These are phyloP conservation scores for Hamamelis virginiana DNA, from an alignment of 164 flowering plant genomes.

Conservation along the genomic window DNA sequence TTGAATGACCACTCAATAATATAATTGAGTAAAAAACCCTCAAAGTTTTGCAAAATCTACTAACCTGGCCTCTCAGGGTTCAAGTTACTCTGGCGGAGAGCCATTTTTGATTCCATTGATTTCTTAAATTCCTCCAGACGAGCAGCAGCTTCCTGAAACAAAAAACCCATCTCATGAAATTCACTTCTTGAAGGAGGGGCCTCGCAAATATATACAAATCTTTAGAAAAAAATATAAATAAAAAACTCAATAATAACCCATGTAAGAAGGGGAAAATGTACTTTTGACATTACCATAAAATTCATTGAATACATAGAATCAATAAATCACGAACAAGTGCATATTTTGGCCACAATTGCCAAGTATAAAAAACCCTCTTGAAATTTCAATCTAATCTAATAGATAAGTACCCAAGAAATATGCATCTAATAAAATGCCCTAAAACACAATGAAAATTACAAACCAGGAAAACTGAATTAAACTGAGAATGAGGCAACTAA, in stretches of 20 bases:
- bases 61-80: conserved; percentile 92
- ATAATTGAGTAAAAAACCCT: not conserved
- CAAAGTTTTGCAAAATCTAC: conserved; percentile 13
- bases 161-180: not conserved
- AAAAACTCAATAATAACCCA: too few relatives aligned
- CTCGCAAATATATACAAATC: not conserved
- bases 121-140: conserved; percentile 84
- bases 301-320: too few relatives aligned
- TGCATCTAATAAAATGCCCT: too few relatives aligned
- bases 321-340: too few relatives aligned
- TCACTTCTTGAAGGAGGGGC: not conserved
- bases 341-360: too few relatives aligned
- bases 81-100: conserved; percentile 75
- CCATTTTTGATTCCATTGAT: conserved; percentile 76
- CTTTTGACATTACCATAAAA: too few relatives aligned
- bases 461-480: not conserved
- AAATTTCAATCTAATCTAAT: too few relatives aligned
- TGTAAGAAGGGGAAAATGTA: too few relatives aligned
- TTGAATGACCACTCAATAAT: too few relatives aligned
- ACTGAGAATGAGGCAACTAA: not conserved
- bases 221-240: too few relatives aligned
- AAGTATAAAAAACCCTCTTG: too few relatives aligned
- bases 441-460: not conserved
- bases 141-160: conserved; percentile 69
- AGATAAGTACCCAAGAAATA: too few relatives aligned